Evolutionary conservation across 129 eudicot genomes (phyloP).

Genomic region (Lonicera japonica): DNA sequence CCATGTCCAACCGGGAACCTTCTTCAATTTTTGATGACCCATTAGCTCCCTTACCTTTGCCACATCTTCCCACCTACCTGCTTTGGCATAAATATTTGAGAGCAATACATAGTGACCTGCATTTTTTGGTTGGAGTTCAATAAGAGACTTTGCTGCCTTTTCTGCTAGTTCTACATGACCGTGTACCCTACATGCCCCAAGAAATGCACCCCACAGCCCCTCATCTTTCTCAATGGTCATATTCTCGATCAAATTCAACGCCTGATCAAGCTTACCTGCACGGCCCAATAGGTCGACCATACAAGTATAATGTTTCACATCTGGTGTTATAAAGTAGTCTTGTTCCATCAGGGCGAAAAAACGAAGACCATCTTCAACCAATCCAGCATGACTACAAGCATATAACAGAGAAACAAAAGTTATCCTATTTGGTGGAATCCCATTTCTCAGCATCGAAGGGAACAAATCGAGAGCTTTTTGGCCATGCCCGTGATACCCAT

Average conservation of each 20-base stretch:
- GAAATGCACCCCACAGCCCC: slow-evolving; percentile 60
- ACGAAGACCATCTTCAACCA: slow-evolving; percentile 52
- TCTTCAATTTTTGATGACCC: slow-evolving; percentile 46
- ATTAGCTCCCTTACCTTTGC: slow-evolving; percentile 49
- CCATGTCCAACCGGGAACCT: slow-evolving; percentile 75
- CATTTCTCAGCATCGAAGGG: slow-evolving; percentile 29
- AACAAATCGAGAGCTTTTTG: slow-evolving; percentile 57
- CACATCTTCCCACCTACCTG: slow-evolving; percentile 65
- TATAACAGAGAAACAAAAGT: slow-evolving; percentile 49
- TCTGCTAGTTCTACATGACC: slow-evolving; percentile 62
- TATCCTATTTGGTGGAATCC: slow-evolving; percentile 35
- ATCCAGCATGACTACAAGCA: slow-evolving; percentile 68
- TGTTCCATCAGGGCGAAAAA: slow-evolving; percentile 52
- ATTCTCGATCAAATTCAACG: slow-evolving; percentile 39
- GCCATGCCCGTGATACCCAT: slow-evolving; percentile 61
- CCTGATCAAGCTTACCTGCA: slow-evolving; percentile 48
- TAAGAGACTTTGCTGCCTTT: slow-evolving; percentile 53
- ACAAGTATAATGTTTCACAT: slow-evolving; percentile 64
- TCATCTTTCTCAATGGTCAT: slow-evolving; percentile 51
- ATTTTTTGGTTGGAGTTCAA: slow-evolving; percentile 51
- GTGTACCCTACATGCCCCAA: slow-evolving; percentile 57
- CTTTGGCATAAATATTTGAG: slow-evolving; percentile 66
- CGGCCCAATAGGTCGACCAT: slow-evolving; percentile 70
- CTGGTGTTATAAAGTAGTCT: slow-evolving; percentile 42
- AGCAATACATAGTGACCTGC: slow-evolving; percentile 57